Base-by-base conservation (phyloP, 768 basidiomycete species). In the Leccinum rimulosum region DNA sequence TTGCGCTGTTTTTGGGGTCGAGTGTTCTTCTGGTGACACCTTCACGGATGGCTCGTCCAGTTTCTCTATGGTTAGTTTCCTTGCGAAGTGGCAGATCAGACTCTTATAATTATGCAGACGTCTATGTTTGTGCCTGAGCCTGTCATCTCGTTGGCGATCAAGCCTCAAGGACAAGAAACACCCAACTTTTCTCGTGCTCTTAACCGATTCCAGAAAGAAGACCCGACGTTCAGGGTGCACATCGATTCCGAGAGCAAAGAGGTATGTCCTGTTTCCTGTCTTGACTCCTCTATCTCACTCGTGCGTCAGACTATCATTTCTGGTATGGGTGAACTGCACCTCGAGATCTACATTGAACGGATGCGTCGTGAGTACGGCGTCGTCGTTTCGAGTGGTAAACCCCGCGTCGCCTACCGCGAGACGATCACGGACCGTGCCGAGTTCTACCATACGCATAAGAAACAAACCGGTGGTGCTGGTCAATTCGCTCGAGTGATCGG, bases 61-160 rank as follows among this genome's bases (percentile, higher is more conserved):
- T 31, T 95, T 85, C 76, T 93, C 97, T 0, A 98, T 98, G 96
- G 95, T 95, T 51, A 38, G 84, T 74, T 35, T 15, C 3, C 0
- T 45, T 31, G 2, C 17, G 6, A 43, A 7, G 31, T n/a, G 19
- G 31, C 25, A 27, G 9, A 17, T 22, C 4, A 53, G 19, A 25
- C 50, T 67, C 33, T 65, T 45, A 12, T 28, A 8, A 19, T 54
- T 52, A 49, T 35, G 4, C 27, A 98, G 95, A 94, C 93, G 0
- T 95, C 93, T 11, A 99, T 98, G 97, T 98, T 86, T 69, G 97
- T 99, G 0, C 97, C 97, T 4, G 96, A 98, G 54, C 97, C 97
- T 4, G 97, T 99, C 70, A 96, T 99, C 65, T 98, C 96, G 0
- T 84, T 99, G 27, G 83, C 96, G 1, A 86, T 99, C 73, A 94